Evolutionary conservation across 1,284 basidiomycete genomes (phyloP).

Genomic region (Thelephora terrestris): DNA sequence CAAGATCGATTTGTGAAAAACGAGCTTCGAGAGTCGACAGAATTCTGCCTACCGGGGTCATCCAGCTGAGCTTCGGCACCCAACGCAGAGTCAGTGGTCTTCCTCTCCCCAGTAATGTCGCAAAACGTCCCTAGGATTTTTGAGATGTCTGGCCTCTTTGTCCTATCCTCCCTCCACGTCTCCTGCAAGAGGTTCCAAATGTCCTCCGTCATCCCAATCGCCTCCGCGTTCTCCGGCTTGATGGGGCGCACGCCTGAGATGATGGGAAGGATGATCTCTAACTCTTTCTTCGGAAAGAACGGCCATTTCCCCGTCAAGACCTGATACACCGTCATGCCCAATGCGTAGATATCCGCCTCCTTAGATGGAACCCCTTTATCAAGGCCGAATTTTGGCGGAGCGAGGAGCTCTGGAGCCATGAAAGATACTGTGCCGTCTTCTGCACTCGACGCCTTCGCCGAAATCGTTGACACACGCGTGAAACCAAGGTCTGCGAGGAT

Average conservation of each 20-base stretch:
- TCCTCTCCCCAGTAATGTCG: too few relatives aligned
- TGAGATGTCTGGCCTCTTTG: neutral
- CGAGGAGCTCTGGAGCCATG: constrained; percentile 5
- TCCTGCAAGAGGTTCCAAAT: constrained; percentile 2
- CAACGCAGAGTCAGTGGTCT: too few relatives aligned
- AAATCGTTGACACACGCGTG: neutral
- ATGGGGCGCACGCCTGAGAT: neutral
- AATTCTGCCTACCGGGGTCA: too few relatives aligned
- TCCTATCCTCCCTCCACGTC: constrained; percentile 1
- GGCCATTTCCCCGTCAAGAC: neutral
- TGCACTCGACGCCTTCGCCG: too few relatives aligned
- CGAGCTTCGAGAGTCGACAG: too few relatives aligned
- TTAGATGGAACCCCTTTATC: neutral
- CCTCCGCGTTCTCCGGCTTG: neutral
- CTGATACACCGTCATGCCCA: constrained; percentile 5
- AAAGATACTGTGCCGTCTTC: too few relatives aligned
- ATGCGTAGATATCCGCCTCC: constrained; percentile 2
- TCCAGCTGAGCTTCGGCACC: too few relatives aligned
- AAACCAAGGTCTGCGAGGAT: neutral
- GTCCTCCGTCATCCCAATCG: constrained; percentile 1
- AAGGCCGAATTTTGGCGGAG: neutral
- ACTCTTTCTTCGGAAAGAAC: too few relatives aligned
- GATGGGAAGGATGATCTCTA: neutral
- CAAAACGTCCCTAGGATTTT: too few relatives aligned
- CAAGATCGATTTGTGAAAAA: too few relatives aligned